Evolutionary conservation across 1,284 basidiomycete genomes (phyloP), one percentile per base, ranked within the genome.

Genomic region (Cutaneotrichosporon sp.): DNA sequence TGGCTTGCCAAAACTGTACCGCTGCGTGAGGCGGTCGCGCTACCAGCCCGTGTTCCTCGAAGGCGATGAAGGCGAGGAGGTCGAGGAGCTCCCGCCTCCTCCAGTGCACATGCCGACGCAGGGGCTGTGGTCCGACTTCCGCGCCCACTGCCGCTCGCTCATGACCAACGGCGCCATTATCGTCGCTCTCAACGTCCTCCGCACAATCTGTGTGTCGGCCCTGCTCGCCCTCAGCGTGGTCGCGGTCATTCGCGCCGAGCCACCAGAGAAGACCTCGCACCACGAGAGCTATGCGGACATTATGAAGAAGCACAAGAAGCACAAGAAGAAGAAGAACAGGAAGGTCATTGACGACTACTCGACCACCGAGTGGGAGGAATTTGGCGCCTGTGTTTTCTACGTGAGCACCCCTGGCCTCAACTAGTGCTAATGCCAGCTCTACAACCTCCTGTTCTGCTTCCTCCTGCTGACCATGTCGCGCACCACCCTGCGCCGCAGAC

Each of bases 331-430:
- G 47, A 66, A 67, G 51, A 63, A 71, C 59, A 60, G 61, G 55
- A 53, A 58, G 10, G 65, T 52, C 4, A 23, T 69, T n/a, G 70
- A 64, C 47, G 67, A 72, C 41, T 74, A 71, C 47, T 70, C 73
- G 0, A 65, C 59, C 17, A 56, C 72, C 52, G 74, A 76, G 59
- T 68, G 67, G 66, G 68, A 66, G 53, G 74, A 76, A 59, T 70
- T 74, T 51, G 72, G 72, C 22, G 66, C 65, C 4, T 66, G 62
- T 23, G 58, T 59, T 10, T 75, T 74, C 58, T 76, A 74, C 54
- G 72, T 75, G 59, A 61, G 74, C 33, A 20, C 17, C 20, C 7
- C 2, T 4, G 22, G 5, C 5, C 13, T 0, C 12, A 4, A 9
- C n/a, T 2, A 9, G 7, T 17, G 37, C 33, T 51, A 34, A 55